Percentiles rank a stretch among this genome's conserved stretches.
Conservation (phyloP, 2,329 filamentous ascomycete species). For the Aureobasidium lini region DNA sequence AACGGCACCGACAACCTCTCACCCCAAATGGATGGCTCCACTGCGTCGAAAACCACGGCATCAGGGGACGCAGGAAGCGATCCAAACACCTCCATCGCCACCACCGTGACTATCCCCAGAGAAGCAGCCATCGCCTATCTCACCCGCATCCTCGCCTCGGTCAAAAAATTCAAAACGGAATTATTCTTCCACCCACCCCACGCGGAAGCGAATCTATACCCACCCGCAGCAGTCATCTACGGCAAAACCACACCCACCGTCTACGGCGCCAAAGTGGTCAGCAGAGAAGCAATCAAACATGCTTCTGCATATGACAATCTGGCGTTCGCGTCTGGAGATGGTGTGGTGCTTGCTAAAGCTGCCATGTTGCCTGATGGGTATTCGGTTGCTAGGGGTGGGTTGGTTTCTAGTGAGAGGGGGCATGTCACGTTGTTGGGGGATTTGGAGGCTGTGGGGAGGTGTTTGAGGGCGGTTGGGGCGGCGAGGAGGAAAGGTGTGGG, state of each 20-base stretch:
- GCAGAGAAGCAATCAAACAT: slow-evolving; percentile 64
- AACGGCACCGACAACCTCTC: slow-evolving; percentile 25
- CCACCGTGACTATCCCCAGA: slow-evolving; percentile 46
- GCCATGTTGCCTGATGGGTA: slow-evolving; percentile 82
- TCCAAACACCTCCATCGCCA: slow-evolving; percentile 23
- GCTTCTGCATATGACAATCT: slow-evolving; percentile 79
- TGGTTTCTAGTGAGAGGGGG: slow-evolving; percentile 73
- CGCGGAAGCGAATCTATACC: slow-evolving; percentile 63
- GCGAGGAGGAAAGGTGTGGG: slow-evolving; percentile 69
- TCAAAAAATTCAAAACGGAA: slow-evolving; percentile 68
- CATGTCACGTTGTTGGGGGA: slow-evolving; percentile 86
- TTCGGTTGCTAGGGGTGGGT: slow-evolving; percentile 61
- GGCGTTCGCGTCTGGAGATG: slow-evolving; percentile 79
- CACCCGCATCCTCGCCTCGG: slow-evolving; percentile 61
- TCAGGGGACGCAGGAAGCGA: not conserved
- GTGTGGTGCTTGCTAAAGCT: slow-evolving; percentile 76
- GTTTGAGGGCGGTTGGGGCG: slow-evolving; percentile 59
- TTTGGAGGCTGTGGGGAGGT: slow-evolving; percentile 69
- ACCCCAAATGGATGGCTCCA: slow-evolving; percentile 14
- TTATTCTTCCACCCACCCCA: slow-evolving; percentile 55
- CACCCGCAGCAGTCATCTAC: slow-evolving; percentile 76
- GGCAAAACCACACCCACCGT: slow-evolving; percentile 82
- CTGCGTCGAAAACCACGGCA: slow-evolving; percentile 7
- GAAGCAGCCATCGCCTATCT: slow-evolving; percentile 60
- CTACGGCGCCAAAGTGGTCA: slow-evolving; percentile 67